Evolutionary conservation across 169 alveolate species (phyloP).

Genomic region (Eimeria sp.): DNA sequence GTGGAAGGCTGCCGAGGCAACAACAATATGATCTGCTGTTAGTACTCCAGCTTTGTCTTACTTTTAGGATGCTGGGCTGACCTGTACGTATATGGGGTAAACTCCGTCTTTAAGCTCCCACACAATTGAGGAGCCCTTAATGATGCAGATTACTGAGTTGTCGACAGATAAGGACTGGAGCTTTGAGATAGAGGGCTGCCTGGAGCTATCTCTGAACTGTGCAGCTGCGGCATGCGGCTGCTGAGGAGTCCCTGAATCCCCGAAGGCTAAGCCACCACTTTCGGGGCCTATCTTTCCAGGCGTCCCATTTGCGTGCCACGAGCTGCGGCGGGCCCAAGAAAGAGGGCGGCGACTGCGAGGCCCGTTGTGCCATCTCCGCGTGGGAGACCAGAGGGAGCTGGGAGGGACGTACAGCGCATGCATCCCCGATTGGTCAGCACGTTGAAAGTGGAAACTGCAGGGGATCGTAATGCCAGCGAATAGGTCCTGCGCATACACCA

Average conservation of each 20-base stretch:
- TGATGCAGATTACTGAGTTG: conserved; percentile 72
- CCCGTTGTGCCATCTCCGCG: neutral
- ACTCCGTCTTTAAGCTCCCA: conserved; percentile 83
- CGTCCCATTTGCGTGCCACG: neutral
- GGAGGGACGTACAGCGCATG: conserved; percentile 67
- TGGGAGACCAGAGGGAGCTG: conserved; percentile 40
- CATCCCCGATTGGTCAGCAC: conserved; percentile 51
- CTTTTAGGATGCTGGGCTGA: conserved; percentile 14
- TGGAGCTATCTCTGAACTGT: neutral
- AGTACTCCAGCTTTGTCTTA: neutral
- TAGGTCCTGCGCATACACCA: neutral
- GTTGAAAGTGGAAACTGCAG: conserved; percentile 35
- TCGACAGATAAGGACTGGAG: conserved; percentile 66
- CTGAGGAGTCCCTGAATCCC: neutral
- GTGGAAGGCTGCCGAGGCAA: neutral
- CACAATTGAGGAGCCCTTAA: conserved; percentile 67
- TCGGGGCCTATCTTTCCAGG: neutral
- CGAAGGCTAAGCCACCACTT: neutral
- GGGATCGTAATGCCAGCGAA: conserved; percentile 43
- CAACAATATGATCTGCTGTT: neutral
- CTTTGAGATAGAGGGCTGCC: neutral
- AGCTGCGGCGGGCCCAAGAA: conserved; percentile 55
- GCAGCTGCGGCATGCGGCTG: neutral
- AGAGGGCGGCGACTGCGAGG: neutral
- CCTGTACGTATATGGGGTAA: conserved; percentile 89